Conservation (phyloP, 1,284 basidiomycete genomes). For the Gymnopus androsaceus region DNA sequence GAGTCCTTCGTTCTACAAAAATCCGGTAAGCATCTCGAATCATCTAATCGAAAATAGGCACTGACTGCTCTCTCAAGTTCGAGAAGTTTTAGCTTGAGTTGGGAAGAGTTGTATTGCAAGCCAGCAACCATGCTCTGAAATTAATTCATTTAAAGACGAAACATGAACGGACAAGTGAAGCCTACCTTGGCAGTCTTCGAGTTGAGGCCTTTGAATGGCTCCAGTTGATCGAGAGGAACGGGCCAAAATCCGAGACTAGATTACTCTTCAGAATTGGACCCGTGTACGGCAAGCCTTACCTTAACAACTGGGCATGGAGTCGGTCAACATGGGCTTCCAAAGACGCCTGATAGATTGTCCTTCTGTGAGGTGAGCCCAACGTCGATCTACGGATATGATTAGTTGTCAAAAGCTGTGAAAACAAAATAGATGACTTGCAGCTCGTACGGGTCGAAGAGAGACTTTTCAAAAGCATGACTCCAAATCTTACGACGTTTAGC, state of each 20-base stretch:
- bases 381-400: conserved; percentile 47
- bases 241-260: conserved; percentile 52
- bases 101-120: conserved; percentile 61
- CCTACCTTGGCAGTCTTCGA: conserved; percentile 71
- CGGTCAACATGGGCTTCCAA: conserved; percentile 64
- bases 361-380: conserved; percentile 62
- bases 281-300: conserved; percentile 23
- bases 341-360: conserved; percentile 60
- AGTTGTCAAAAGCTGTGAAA: neutral
- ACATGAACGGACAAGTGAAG: neutral
- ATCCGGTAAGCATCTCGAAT: neutral
- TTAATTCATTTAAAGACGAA: neutral
- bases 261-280: neutral
- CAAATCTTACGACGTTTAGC: conserved; percentile 70
- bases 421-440: conserved; percentile 45
- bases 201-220: conserved; percentile 62
- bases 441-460: conserved; percentile 65
- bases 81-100: conserved; percentile 58
- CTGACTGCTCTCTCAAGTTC: conserved; percentile 68
- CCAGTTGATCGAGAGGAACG: conserved; percentile 51
- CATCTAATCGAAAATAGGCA: conserved; percentile 12
- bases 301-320: conserved; percentile 53
- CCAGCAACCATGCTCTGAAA: conserved; percentile 70
- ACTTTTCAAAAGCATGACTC: conserved; percentile 74
- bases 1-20: conserved; percentile 32